Evolutionary conservation across 805 yeast species (phyloP).

Genomic region (Priceomyces medius): DNA sequence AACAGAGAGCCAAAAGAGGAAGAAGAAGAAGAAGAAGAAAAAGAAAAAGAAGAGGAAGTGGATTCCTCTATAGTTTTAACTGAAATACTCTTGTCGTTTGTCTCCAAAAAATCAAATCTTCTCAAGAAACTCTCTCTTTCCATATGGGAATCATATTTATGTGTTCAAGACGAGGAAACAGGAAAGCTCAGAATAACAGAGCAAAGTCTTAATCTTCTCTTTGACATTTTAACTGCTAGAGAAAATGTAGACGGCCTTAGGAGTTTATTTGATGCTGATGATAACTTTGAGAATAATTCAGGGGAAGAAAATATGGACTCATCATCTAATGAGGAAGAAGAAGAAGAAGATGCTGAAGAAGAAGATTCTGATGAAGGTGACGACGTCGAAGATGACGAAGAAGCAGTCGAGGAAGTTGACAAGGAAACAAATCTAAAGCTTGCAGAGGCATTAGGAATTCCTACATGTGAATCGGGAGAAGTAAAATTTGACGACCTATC

Average conservation of each 20-base stretch:
- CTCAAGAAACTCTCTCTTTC: constrained; percentile 36
- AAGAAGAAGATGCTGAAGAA: constrained; percentile 21
- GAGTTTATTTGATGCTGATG: constrained; percentile 61
- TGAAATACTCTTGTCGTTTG: constrained; percentile 46
- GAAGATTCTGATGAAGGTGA: constrained; percentile 24
- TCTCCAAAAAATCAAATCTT: constrained; percentile 36
- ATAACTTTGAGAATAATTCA: constrained; percentile 21
- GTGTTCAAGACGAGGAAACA: constrained; percentile 24
- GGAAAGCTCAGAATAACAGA: constrained; percentile 27
- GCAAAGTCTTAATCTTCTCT: constrained; percentile 36
- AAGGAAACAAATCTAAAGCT: constrained; percentile 57
- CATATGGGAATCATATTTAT: constrained; percentile 43
- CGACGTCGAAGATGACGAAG: constrained; percentile 36
- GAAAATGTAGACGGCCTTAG: constrained; percentile 84
- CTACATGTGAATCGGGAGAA: constrained; percentile 44
- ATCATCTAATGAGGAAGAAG: constrained; percentile 12
- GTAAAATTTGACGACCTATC: constrained; percentile 42
- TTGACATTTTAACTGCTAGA: constrained; percentile 45
- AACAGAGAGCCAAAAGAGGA: constrained; percentile 24
- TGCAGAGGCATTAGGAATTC: constrained; percentile 70
- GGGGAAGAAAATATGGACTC: constrained; percentile 14
- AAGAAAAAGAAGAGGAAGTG: constrained; percentile 26
- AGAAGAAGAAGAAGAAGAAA: constrained; percentile 14
- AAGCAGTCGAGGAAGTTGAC: constrained; percentile 19
- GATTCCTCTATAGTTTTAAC: constrained; percentile 36